phyloP scores from a whole-genome alignment of 768 basidiomycete species.

The Kwoniella europaea region DNA sequence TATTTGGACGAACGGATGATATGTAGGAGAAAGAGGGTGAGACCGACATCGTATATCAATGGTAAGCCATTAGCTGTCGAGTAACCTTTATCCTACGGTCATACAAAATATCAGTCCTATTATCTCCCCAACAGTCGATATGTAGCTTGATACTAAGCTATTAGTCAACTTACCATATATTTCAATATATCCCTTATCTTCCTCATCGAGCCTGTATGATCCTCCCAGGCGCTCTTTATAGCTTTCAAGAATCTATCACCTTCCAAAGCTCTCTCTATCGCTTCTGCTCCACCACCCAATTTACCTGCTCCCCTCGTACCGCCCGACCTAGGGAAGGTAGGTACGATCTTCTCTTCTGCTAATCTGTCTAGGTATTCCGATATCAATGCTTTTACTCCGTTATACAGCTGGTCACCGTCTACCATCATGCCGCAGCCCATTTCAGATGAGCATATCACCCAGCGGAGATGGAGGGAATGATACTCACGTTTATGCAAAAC shows the following conservation, averaged over 20 bases:
- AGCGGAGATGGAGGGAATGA: no score
- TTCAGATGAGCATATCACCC: no score
- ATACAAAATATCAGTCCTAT: no score
- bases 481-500: constrained; percentile 71
- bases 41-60: constrained; percentile 78
- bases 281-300: constrained; percentile 64
- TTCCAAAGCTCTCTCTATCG: constrained; percentile 76
- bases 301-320: constrained; percentile 48
- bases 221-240: constrained; percentile 85
- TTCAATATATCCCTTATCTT: constrained; percentile 87
- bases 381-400: constrained; percentile 78
- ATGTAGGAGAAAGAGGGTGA: constrained; percentile 78
- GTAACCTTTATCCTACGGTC: constrained; percentile 82
- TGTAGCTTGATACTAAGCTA: not conserved
- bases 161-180: constrained; percentile 77
- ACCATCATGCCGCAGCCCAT: no score
- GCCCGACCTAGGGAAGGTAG: constrained; percentile 76
- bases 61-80: constrained; percentile 75
- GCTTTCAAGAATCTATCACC: constrained; percentile 84
- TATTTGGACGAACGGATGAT: constrained; percentile 63
- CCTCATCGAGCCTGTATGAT: constrained; percentile 85
- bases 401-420: constrained; percentile 81
- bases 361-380: constrained; percentile 80
- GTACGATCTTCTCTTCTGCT: constrained; percentile 74
- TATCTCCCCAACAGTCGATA: no score